These are phyloP conservation scores for Xylariaceae sp. DNA, from an alignment of 2,329 filamentous ascomycete species.

Conservation along the genomic window DNA sequence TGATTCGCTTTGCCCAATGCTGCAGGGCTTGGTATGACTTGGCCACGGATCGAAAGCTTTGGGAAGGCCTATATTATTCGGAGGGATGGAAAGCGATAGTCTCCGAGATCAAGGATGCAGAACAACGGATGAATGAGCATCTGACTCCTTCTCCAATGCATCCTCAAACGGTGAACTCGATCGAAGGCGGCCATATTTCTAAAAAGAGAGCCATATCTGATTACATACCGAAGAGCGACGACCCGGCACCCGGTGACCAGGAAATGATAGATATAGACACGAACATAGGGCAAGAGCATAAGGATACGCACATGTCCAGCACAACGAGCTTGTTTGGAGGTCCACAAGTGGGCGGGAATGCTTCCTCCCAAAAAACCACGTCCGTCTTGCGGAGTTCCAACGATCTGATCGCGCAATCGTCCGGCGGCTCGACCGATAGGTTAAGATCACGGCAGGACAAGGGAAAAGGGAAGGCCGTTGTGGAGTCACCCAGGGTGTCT, in stretches of 20 bases:
- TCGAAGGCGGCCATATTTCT: slow-evolving; percentile 45
- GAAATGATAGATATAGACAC: slow-evolving; percentile 41
- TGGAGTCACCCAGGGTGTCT: slow-evolving; percentile 14
- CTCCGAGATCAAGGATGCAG: slow-evolving; percentile 60
- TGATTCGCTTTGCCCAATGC: slow-evolving; percentile 72
- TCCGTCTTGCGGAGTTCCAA: slow-evolving; percentile 27
- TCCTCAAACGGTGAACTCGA: slow-evolving; percentile 38
- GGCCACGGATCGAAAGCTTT: slow-evolving; percentile 77
- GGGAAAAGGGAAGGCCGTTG: slow-evolving; percentile 34
- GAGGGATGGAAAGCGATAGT: slow-evolving; percentile 80
- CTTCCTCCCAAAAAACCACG: slow-evolving; percentile 24
- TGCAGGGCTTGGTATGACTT: slow-evolving; percentile 78
- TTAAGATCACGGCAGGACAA: slow-evolving; percentile 22
- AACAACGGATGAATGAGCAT: slow-evolving; percentile 51
- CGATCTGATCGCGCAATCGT: slow-evolving; percentile 33
- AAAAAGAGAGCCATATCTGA: slow-evolving; percentile 51
- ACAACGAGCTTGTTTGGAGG: slow-evolving; percentile 27
- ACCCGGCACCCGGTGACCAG: slow-evolving; percentile 47
- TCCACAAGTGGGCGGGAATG: slow-evolving; percentile 20
- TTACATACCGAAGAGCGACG: slow-evolving; percentile 34
- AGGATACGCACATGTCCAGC: slow-evolving; percentile 21
- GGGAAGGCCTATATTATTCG: slow-evolving; percentile 74
- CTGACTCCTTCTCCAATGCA: slow-evolving; percentile 35
- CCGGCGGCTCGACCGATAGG: slow-evolving; percentile 26
- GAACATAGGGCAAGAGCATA: slow-evolving; percentile 22